Evolutionary conservation across 2,329 filamentous ascomycete genomes (phyloP).

Genomic region (Metarhizium brunneum): DNA sequence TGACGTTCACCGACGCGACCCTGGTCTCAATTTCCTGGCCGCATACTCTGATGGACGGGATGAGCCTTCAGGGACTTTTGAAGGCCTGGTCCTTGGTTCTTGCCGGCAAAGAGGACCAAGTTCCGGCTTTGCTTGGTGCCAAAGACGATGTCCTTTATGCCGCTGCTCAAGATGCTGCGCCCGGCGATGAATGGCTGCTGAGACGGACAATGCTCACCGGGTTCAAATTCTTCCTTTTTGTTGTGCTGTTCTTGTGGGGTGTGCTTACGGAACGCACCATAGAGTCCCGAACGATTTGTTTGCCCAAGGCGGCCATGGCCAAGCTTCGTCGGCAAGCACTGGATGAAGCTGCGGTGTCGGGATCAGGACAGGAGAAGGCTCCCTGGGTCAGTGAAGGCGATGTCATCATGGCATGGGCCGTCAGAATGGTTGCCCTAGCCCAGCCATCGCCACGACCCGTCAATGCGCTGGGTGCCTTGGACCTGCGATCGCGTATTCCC

Average conservation of each 20-base stretch:
- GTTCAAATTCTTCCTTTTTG: constrained; percentile 21
- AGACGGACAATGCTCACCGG: constrained; percentile 16
- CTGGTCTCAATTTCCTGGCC: constrained; percentile 35
- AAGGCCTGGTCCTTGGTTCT: constrained; percentile 36
- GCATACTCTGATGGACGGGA: constrained; percentile 38
- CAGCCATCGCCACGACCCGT: constrained; percentile 13
- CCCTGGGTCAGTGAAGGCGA: constrained; percentile 38
- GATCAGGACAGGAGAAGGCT: not conserved
- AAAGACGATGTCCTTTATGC: constrained; percentile 25
- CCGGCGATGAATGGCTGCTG: not conserved
- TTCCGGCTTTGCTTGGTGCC: constrained; percentile 25
- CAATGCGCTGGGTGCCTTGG: constrained; percentile 14
- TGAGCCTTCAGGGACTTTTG: constrained; percentile 32
- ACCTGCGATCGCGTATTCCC: constrained; percentile 18
- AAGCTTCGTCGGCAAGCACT: constrained; percentile 22
- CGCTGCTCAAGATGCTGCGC: not conserved
- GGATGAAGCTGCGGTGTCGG: constrained; percentile 12
- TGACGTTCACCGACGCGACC: constrained; percentile 39
- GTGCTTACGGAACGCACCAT: constrained; percentile 19
- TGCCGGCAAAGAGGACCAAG: constrained; percentile 29
- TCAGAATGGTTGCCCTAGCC: constrained; percentile 12
- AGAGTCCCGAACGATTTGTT: constrained; percentile 28
- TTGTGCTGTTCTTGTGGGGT: constrained; percentile 23
- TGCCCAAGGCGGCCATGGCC: constrained; percentile 24
- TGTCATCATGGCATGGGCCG: constrained; percentile 32